A percentile compares a stretch with the other conserved stretches of the same genome.
Conservation (phyloP, 441 rosid genomes). For the Aquilaria agallochum region DNA sequence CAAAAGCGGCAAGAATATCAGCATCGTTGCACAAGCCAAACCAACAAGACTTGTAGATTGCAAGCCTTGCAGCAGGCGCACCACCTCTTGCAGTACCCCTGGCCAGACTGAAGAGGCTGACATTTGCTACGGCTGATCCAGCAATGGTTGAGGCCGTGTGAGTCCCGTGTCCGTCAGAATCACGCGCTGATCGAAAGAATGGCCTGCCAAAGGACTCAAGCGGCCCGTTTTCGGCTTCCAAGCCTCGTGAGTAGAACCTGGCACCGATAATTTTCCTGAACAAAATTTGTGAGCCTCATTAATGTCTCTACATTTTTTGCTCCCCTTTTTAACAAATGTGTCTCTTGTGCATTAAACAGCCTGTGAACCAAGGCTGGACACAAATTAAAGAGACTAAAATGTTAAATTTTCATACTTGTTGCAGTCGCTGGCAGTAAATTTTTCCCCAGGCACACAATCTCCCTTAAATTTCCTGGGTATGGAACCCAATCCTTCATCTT, state of each 20-base stretch:
- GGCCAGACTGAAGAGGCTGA: slow-evolving; percentile 40
- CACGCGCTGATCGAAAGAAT: slow-evolving; percentile 41
- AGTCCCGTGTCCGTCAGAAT: slow-evolving; percentile 44
- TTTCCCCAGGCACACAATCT: slow-evolving; percentile 34
- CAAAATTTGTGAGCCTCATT: background rate
- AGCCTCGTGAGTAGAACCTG: slow-evolving; percentile 34
- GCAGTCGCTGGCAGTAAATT: slow-evolving; percentile 32
- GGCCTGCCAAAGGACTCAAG: slow-evolving; percentile 24
- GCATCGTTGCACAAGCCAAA: slow-evolving; percentile 31
- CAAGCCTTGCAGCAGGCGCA: slow-evolving; percentile 43
- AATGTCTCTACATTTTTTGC: too few relatives aligned
- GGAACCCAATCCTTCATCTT: slow-evolving; percentile 35
- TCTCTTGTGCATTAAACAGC: too few relatives aligned
- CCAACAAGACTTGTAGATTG: slow-evolving; percentile 55
- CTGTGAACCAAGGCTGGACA: background rate
- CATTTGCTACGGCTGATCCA: slow-evolving; percentile 29
- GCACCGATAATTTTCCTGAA: slow-evolving; percentile 50
- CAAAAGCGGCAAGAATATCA: slow-evolving; percentile 38
- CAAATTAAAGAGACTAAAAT: background rate
- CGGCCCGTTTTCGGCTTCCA: slow-evolving; percentile 37
- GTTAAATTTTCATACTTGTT: slow-evolving; percentile 23
- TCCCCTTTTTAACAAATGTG: too few relatives aligned
- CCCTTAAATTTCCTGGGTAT: slow-evolving; percentile 46
- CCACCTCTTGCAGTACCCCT: slow-evolving; percentile 44
- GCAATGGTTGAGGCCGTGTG: slow-evolving; percentile 43